These are phyloP conservation scores for Paecilomyces sp. DNA, from an alignment of 2,329 filamentous ascomycete genomes.

Conservation along the genomic window DNA sequence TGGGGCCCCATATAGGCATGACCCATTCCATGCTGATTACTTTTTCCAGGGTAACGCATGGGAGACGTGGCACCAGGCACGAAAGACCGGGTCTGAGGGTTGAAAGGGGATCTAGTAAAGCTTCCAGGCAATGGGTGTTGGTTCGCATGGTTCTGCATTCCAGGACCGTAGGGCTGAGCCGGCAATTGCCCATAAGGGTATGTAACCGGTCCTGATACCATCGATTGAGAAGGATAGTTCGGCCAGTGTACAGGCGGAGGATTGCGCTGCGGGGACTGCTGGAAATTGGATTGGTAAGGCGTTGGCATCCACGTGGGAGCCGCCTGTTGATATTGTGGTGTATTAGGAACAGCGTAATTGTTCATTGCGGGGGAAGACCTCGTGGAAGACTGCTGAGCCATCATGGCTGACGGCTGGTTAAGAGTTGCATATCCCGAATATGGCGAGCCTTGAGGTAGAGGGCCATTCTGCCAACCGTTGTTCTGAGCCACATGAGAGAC, in stretches of 20 bases:
- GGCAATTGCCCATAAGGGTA: conserved; percentile 79
- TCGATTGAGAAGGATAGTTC: conserved; percentile 27
- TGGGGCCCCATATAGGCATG: conserved; percentile 17
- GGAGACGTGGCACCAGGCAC: conserved; percentile 54
- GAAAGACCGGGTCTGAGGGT: conserved; percentile 90
- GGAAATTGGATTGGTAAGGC: conserved; percentile 24
- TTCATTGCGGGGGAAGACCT: conserved; percentile 32
- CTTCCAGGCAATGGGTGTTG: conserved; percentile 81
- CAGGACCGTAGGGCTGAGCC: conserved; percentile 47
- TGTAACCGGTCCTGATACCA: conserved; percentile 36
- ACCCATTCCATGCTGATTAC: conserved; percentile 19
- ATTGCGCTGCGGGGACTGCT: conserved; percentile 30
- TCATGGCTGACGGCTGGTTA: conserved; percentile 29
- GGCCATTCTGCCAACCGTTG: conserved; percentile 28
- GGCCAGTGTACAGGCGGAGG: conserved; percentile 33
- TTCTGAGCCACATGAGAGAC: conserved; percentile 26
- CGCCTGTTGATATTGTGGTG: conserved; percentile 23
- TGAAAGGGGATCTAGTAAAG: conserved; percentile 79
- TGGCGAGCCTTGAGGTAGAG: conserved; percentile 26
- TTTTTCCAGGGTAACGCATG: conserved; percentile 26
- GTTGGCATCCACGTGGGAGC: conserved; percentile 24
- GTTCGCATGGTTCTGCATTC: conserved; percentile 63
- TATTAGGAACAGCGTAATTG: conserved; percentile 27
- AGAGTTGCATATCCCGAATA: conserved; percentile 31
- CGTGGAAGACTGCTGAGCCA: conserved; percentile 26